Conservation (phyloP, 495 filamentous ascomycete species). For the Durotheca rogersii region DNA sequence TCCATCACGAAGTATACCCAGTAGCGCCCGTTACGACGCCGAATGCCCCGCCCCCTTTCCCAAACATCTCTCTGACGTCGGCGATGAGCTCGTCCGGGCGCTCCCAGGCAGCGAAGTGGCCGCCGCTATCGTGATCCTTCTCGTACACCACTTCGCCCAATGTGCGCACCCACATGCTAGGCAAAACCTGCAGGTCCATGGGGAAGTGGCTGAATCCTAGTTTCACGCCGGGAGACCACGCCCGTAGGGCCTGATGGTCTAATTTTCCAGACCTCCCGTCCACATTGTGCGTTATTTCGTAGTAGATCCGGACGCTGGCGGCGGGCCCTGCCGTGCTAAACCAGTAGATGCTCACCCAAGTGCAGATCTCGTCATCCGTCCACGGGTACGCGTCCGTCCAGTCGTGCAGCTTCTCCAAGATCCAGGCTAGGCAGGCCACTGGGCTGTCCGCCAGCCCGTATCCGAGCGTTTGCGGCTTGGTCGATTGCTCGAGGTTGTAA, state of each 20-base stretch:
- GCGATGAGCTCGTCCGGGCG: constrained; percentile 52
- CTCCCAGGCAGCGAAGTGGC: constrained; percentile 68
- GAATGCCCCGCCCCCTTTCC: constrained; percentile 35
- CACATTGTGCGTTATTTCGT: constrained; percentile 47
- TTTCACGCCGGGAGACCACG: constrained; percentile 49
- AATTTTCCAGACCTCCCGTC: constrained; percentile 25
- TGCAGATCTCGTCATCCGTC: constrained; percentile 67
- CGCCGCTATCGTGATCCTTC: constrained; percentile 53
- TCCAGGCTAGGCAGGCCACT: constrained; percentile 63
- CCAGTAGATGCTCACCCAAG: constrained; percentile 64
- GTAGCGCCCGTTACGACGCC: constrained; percentile 35
- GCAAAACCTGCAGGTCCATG: constrained; percentile 54
- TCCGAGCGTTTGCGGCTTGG: constrained; percentile 65
- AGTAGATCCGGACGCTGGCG: constrained; percentile 60
- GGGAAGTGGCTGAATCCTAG: constrained; percentile 59
- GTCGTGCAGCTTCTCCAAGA: constrained; percentile 68
- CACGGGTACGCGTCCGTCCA: constrained; percentile 68
- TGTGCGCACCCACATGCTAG: constrained; percentile 51
- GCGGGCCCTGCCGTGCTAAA: constrained; percentile 59
- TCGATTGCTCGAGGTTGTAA: constrained; percentile 57
- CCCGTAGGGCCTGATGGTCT: constrained; percentile 10
- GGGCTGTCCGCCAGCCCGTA: constrained; percentile 60
- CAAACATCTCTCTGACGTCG: constrained; percentile 63
- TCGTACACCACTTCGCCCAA: constrained; percentile 61
- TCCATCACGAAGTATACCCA: constrained; percentile 34